Percentiles rank a stretch among this genome's conserved stretches.
phyloP scores from a whole-genome alignment of 179 eudicot genomes.

The Actinidia chinensis region DNA sequence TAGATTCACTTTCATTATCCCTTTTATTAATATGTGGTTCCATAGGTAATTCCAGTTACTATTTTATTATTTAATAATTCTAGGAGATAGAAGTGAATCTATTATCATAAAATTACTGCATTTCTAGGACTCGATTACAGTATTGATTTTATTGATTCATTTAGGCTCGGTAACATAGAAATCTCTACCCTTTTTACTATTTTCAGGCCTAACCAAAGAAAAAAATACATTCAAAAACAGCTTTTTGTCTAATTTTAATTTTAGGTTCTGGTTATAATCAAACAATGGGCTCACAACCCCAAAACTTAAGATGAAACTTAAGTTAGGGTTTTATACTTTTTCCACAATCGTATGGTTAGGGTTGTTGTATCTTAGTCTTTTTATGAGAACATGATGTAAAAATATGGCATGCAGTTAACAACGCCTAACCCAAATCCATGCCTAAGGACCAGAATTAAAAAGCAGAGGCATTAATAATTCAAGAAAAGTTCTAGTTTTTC shows the following conservation, averaged over 20 bases:
- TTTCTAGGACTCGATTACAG: background rate
- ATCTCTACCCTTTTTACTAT: conserved; percentile 10
- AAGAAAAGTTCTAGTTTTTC: background rate
- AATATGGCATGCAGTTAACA: background rate
- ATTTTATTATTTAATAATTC: no score
- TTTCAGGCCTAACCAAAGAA: background rate
- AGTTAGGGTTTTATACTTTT: background rate
- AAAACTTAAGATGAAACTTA: conserved; percentile 6
- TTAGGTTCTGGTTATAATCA: background rate
- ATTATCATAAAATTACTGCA: background rate
- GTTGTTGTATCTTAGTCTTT: background rate
- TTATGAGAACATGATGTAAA: background rate
- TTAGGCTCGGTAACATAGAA: conserved; percentile 6
- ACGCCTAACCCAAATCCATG: background rate
- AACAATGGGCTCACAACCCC: background rate
- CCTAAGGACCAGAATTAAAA: background rate
- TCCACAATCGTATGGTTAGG: background rate
- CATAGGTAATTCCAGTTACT: no score
- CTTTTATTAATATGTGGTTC: no score
- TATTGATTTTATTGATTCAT: background rate
- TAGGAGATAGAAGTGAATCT: no score
- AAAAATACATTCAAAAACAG: conserved; percentile 2
- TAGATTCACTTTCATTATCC: no score
- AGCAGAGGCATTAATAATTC: background rate
- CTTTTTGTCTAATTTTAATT: background rate